phyloP scores from a whole-genome alignment of 257 asterid species.

The Lavandula angustifolia region DNA sequence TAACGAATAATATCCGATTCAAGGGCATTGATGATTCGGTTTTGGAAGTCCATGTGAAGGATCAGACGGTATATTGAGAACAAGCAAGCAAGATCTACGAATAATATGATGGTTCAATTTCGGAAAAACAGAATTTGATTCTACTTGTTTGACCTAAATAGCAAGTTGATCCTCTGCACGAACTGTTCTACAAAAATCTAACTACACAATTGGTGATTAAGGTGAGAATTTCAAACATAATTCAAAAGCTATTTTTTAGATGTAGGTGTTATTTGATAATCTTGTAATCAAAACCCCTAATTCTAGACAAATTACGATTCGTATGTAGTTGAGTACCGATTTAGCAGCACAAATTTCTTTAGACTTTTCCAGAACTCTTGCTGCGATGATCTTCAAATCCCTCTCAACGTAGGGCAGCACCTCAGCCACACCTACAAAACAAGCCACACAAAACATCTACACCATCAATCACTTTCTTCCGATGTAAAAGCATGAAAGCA shows the following conservation, averaged over 20 bases:
- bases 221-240: background rate
- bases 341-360: slow-evolving; percentile 58
- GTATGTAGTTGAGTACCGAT: slow-evolving; percentile 44
- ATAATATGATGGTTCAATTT: background rate
- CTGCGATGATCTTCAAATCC: slow-evolving; percentile 74
- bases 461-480: too few species aligned
- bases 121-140: background rate
- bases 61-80: background rate
- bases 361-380: slow-evolving; percentile 61
- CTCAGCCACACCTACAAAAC: slow-evolving; percentile 58
- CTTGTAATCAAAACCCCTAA: background rate
- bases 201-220: background rate
- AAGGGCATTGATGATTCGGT: background rate
- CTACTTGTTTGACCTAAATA: background rate
- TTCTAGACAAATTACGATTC: background rate
- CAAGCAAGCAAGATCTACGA: slow-evolving; percentile 5
- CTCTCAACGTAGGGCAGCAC: slow-evolving; percentile 62
- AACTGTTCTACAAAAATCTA: background rate
- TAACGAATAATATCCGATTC: background rate
- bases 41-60: background rate
- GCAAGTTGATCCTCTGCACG: background rate
- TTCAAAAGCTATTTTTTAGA: background rate
- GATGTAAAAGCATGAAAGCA: background rate
- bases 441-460: slow-evolving; percentile 1
- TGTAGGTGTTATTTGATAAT: background rate